These are phyloP conservation scores for Mycena citricolor DNA, from an alignment of 1,284 basidiomycete genomes.

Conservation along the genomic window DNA sequence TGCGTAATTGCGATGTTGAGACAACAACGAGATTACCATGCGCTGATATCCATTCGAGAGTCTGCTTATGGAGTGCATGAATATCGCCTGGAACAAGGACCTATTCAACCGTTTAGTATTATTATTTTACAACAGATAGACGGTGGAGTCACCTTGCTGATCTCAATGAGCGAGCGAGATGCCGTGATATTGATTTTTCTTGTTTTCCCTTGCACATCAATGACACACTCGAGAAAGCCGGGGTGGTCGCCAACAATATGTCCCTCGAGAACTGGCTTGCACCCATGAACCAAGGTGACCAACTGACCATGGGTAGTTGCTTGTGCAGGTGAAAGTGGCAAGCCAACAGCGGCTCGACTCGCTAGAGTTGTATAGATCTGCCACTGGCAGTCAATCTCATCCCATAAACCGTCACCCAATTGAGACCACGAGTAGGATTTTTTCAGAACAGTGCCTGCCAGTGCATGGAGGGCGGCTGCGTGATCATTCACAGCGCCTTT, in stretches of 20 bases:
- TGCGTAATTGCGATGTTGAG: constrained; percentile 11
- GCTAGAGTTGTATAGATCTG: background rate
- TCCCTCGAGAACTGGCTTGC: background rate
- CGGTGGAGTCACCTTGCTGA: background rate
- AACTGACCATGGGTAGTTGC: background rate
- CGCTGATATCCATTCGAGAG: constrained; percentile 14
- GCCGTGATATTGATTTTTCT: background rate
- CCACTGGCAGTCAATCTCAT: background rate
- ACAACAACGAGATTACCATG: constrained; percentile 10
- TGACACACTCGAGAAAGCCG: background rate
- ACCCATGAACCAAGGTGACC: constrained; percentile 9
- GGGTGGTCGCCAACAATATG: background rate
- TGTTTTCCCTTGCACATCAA: background rate
- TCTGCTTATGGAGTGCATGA: constrained; percentile 12
- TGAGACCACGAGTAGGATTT: background rate
- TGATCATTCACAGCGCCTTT: constrained; percentile 11
- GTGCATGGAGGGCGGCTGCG: constrained; percentile 4
- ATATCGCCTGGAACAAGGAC: constrained; percentile 12
- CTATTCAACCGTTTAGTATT: background rate
- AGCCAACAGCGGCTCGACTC: background rate
- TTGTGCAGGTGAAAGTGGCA: background rate
- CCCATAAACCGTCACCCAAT: background rate
- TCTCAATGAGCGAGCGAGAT: background rate
- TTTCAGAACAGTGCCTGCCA: constrained; percentile 9
- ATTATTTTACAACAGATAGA: background rate